These are phyloP conservation scores for Desmodesmus armatus DNA, from an alignment of 139 green algal species.

Conservation along the genomic window DNA sequence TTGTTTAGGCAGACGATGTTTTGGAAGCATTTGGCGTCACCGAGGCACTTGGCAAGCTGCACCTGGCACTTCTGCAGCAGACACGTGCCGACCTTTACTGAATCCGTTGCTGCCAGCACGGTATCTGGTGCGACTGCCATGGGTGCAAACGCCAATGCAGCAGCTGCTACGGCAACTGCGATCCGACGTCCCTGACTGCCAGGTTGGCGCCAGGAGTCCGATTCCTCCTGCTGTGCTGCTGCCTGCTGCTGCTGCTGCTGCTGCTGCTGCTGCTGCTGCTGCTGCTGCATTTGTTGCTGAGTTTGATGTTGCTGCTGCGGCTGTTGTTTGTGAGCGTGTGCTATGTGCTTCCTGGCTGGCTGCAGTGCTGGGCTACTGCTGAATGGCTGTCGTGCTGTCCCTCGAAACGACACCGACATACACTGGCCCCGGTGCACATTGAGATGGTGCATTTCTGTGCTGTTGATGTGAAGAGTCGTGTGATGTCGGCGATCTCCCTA, in stretches of 20 bases:
- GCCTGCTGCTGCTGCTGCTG: neutral
- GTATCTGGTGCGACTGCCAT: neutral
- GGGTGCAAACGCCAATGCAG: neutral
- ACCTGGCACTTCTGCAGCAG: slow-evolving; percentile 73
- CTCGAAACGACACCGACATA: no score
- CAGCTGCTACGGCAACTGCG: neutral
- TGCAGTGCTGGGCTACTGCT: no score
- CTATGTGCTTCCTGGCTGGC: no score
- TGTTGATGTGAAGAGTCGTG: no score
- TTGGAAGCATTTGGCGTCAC: slow-evolving; percentile 79
- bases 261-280: slow-evolving; percentile 20
- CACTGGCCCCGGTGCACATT: no score
- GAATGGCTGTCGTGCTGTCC: no score
- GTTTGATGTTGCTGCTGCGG: neutral
- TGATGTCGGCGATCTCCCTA: no score
- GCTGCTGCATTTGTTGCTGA: neutral
- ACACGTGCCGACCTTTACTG: slow-evolving; percentile 66
- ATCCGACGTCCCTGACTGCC: neutral
- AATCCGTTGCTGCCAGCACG: slow-evolving; percentile 42
- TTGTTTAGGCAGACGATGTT: slow-evolving; percentile 87
- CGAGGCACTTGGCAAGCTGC: slow-evolving; percentile 81
- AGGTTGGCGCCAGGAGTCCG: neutral
- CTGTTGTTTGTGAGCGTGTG: neutral
- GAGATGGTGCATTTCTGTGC: no score
- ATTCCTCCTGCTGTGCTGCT: neutral